A percentile compares a stretch with the other conserved stretches of the same genome.
These are phyloP conservation scores for Calocybe cyanea DNA, from an alignment of 768 basidiomycete genomes.

Conservation along the genomic window DNA sequence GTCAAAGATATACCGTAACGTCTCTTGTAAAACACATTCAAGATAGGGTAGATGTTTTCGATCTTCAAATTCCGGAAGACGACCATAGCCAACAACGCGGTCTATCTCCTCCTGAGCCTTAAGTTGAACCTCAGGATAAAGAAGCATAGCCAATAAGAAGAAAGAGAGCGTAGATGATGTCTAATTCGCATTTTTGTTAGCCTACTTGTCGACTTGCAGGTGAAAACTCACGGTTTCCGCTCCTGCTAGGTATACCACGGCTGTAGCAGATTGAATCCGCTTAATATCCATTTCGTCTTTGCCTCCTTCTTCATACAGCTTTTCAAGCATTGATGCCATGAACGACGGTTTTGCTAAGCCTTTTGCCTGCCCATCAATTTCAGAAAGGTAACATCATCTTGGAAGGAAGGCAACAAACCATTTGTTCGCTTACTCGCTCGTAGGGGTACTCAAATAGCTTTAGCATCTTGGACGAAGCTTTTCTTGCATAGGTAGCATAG, in stretches of 20 bases:
- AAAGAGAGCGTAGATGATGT: conserved; percentile 17
- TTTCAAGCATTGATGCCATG: conserved; percentile 7
- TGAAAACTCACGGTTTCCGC: conserved; percentile 13
- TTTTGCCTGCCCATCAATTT: conserved; percentile 1
- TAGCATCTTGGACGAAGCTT: not conserved
- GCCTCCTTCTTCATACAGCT: not conserved
- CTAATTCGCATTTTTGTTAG: conserved; percentile 2
- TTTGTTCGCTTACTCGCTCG: conserved; percentile 8
- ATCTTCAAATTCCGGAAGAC: conserved; percentile 22
- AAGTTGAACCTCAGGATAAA: conserved; percentile 21
- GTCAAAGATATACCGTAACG: conserved; percentile 2
- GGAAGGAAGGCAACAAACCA: conserved; percentile 7
- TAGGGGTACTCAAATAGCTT: conserved; percentile 11
- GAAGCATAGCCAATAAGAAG: conserved; percentile 24
- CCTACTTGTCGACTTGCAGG: not conserved
- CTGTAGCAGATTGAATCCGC: conserved; percentile 8
- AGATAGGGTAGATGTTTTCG: conserved; percentile 18
- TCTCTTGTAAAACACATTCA: conserved; percentile 12
- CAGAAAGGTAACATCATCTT: not conserved
- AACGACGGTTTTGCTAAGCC: conserved; percentile 14
- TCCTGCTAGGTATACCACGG: conserved; percentile 7
- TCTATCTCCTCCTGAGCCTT: conserved; percentile 26
- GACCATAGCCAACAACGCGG: conserved; percentile 15
- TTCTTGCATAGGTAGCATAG: conserved; percentile 10
- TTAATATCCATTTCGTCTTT: not conserved